Base-by-base conservation (phyloP, 2,329 filamentous ascomycete species). In the Talaromyces sp. region DNA sequence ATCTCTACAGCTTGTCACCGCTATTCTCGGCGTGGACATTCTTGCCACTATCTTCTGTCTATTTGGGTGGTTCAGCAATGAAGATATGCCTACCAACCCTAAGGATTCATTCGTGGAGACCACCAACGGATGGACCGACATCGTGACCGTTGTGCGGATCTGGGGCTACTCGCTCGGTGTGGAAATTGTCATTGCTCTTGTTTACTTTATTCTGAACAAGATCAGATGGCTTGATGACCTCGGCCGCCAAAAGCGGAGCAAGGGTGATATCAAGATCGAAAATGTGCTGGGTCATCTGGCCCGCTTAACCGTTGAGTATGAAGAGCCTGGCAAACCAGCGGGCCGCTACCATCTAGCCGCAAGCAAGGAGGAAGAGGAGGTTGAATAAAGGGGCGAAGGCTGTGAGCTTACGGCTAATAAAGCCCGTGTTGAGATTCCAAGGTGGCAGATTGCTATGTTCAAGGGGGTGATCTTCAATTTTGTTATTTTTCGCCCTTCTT, bases 1-100 rank as follows among this genome's bases (percentile, higher is more conserved):
- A 44, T 89, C 87, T 0, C 86, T 86, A 80, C 87, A 90, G 68
- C 78, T 91, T 22, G 80, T 90, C 50, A 77, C 75, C 35, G 88
- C 88, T 52, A 91, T 91, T 68, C 75, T 88, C 50, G 83, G 82
- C 65, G 88, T 91, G 61, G 88, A 91, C 66, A 77, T 83, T 47
- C 73, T 91, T 16, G 86, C 88, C 13, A 90, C 88, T 19, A 78
- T 90, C 68, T 91, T 91, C 80, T 85, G 82, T 71, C 70, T 89
- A 63, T 91, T 91, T 73, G 88, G 88, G 45, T 91, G 88, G 87
- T 80, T 91, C 65, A 82, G 81, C 20, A 86, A 85, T 54, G 66
- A 77, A 51, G 70, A 63, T 20, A 72, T 73, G 69, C 58, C 39
- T 24, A 72, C 68, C 1, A 56, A 57, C 1, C 71, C 71, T 0